Evolutionary conservation across 23 red algal genomes (phyloP).

Genomic region (Porphyridium purpureum): DNA sequence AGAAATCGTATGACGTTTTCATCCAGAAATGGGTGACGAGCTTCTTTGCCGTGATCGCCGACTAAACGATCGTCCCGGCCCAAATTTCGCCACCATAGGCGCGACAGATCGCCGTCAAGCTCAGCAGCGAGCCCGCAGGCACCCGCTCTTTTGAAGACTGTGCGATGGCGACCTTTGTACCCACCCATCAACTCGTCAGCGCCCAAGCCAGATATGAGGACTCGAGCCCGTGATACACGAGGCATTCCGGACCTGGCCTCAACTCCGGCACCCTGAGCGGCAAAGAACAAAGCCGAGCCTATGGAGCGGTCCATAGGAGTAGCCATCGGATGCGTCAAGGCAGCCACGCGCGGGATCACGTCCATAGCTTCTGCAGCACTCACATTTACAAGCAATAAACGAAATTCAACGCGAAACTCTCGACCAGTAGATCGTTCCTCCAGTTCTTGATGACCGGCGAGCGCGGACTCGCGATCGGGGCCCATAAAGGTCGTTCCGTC

Average conservation of each 20-base stretch:
- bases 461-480: constrained; percentile 27
- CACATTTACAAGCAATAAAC: constrained; percentile 49
- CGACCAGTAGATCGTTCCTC: constrained; percentile 1
- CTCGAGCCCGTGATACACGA: constrained; percentile 5
- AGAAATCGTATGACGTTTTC: constrained; percentile 56
- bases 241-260: neutral
- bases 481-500: constrained; percentile 12
- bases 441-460: constrained; percentile 24
- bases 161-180: constrained; percentile 82
- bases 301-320: constrained; percentile 73
- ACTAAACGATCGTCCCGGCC: constrained; percentile 73
- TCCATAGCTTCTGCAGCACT: constrained; percentile 7
- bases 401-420: constrained; percentile 4
- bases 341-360: constrained; percentile 7
- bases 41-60: constrained; percentile 46
- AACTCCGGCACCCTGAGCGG: constrained; percentile 20
- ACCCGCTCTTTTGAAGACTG: constrained; percentile 36
- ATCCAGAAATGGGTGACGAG: constrained; percentile 58
- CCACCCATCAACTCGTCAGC: constrained; percentile 92
- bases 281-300: constrained; percentile 58
- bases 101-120: constrained; percentile 65
- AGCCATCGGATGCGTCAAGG: constrained; percentile 34
- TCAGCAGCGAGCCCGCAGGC: constrained; percentile 30
- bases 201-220: constrained; percentile 68
- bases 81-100: constrained; percentile 84